Evolutionary conservation across 306 rosid genomes (phyloP).

Genomic region (Coriaria nepalensis): DNA sequence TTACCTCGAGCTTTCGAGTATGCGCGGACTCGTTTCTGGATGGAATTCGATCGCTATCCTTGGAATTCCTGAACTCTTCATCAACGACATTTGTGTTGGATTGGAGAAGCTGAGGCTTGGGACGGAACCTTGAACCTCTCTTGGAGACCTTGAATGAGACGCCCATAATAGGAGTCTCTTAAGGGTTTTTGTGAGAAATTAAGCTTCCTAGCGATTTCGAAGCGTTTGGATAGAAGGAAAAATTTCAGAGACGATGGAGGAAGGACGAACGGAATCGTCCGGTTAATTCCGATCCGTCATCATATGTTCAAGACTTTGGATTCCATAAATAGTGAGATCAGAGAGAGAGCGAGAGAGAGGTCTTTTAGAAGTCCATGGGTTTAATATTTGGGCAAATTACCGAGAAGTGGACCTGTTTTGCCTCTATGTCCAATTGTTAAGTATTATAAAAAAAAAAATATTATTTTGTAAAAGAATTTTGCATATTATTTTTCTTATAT

Average conservation of each 20-base stretch:
- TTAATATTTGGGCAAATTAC: too few species aligned
- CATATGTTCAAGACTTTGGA: too few species aligned
- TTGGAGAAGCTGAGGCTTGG: slow-evolving; percentile 19
- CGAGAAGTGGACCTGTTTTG: too few species aligned
- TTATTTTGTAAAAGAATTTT: too few species aligned
- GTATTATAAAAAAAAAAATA: too few species aligned
- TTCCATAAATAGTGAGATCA: too few species aligned
- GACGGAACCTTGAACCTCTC: slow-evolving; percentile 35
- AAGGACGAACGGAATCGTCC: not conserved
- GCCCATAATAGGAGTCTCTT: slow-evolving; percentile 21
- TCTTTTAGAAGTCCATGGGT: too few species aligned
- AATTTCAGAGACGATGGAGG: slow-evolving; percentile 3
- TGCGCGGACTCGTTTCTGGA: slow-evolving; percentile 12
- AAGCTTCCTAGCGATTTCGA: slow-evolving; percentile 3
- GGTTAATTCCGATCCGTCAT: too few species aligned
- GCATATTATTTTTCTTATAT: too few species aligned
- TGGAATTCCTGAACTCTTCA: slow-evolving; percentile 16
- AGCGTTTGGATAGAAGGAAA: not conserved
- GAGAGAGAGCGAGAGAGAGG: too few species aligned
- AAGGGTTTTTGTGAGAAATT: slow-evolving; percentile 1
- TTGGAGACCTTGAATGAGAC: slow-evolving; percentile 44
- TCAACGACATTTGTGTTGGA: slow-evolving; percentile 17
- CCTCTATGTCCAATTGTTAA: too few species aligned
- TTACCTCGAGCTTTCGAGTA: slow-evolving; percentile 26
- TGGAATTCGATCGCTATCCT: slow-evolving; percentile 16